Evolutionary conservation across 495 filamentous ascomycete species (phyloP).

Genomic region (Tuber umbilicatum): DNA sequence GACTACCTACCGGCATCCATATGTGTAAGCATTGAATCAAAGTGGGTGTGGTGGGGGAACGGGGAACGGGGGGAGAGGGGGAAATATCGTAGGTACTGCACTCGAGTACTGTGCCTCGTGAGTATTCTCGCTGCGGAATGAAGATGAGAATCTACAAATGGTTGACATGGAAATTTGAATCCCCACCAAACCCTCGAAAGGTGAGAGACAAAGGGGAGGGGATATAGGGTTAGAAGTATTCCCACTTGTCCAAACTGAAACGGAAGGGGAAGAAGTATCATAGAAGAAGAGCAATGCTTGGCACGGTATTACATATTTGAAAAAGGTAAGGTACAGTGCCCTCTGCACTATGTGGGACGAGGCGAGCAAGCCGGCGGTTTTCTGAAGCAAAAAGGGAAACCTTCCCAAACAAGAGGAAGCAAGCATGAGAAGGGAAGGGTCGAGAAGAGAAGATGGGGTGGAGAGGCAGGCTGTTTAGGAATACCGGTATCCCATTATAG

Average conservation of each 20-base stretch:
- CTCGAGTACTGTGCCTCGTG: not conserved
- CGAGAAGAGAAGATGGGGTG: not conserved
- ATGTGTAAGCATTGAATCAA: not conserved
- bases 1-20: not conserved
- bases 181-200: not conserved
- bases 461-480: not conserved
- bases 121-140: not conserved
- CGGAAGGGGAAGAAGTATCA: not conserved
- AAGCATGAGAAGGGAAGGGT: not conserved
- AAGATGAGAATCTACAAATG: not conserved
- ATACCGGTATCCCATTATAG: not conserved
- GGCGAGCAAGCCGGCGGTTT: not conserved
- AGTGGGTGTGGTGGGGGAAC: not conserved
- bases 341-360: not conserved
- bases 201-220: not conserved
- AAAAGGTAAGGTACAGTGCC: not conserved
- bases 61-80: not conserved
- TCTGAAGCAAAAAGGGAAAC: not conserved
- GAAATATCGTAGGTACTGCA: too few species aligned
- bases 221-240: not conserved
- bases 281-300: not conserved
- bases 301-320: not conserved
- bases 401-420: not conserved
- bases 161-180: constrained; percentile 3
- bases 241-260: too few species aligned